Conservation (phyloP, 495 filamentous ascomycete species). For the Jackrogersella multiformis region DNA sequence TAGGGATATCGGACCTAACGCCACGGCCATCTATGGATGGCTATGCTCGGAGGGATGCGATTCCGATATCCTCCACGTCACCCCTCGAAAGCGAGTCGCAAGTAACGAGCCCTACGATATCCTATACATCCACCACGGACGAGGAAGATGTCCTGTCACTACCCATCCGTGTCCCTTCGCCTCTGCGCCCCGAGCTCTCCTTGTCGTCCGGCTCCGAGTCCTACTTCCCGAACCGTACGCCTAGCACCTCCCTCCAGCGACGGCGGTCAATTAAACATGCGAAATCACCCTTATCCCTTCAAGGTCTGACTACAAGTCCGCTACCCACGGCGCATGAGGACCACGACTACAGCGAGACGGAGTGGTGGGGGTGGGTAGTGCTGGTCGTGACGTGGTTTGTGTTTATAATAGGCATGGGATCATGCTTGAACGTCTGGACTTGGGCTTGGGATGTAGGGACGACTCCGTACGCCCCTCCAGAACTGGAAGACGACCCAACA, state of each 20-base stretch:
- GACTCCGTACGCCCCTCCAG: conserved; percentile 90
- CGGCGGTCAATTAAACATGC: conserved; percentile 63
- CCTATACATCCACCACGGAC: conserved; percentile 77
- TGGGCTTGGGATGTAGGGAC: conserved; percentile 99
- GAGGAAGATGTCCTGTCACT: conserved; percentile 73
- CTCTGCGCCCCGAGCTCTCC: conserved; percentile 54
- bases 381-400: conserved; percentile 90
- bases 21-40: conserved; percentile 59
- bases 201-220: conserved; percentile 71
- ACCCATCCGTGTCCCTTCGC: conserved; percentile 42
- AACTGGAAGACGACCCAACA: conserved; percentile 91
- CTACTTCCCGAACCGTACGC: conserved; percentile 62
- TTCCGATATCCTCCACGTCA: conserved; percentile 44
- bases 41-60: conserved; percentile 43
- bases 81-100: conserved; percentile 36
- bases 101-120: conserved; percentile 65
- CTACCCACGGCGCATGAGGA: conserved; percentile 58
- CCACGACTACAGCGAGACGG: conserved; percentile 91
- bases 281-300: conserved; percentile 68
- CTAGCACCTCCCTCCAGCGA: conserved; percentile 52
- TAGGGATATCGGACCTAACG: conserved; percentile 60
- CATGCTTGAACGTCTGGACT: conserved; percentile 96
- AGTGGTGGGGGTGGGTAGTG: conserved; percentile 96
- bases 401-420: conserved; percentile 95
- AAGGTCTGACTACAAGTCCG: conserved; percentile 56